A percentile compares a stretch with the other conserved stretches of the same genome.
Evolutionary conservation across 352 stramenopile genomes (phyloP).

Genomic region (Vaucheria bursata): DNA sequence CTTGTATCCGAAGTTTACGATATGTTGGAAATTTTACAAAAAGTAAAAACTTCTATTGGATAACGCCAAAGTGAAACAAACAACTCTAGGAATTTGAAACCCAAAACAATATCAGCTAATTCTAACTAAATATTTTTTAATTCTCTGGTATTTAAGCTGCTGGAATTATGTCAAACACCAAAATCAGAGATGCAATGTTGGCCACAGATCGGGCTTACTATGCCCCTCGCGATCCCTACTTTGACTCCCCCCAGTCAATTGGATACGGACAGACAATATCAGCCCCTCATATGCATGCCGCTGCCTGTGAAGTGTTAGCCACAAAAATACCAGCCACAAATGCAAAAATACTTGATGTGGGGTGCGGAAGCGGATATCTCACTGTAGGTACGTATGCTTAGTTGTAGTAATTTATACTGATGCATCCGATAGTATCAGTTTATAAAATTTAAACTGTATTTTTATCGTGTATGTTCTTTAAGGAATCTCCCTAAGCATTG

Average conservation of each 20-base stretch:
- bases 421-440: background rate
- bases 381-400: constrained; percentile 50
- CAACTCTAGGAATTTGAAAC: no score
- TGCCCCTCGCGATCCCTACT: constrained; percentile 58
- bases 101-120: no score
- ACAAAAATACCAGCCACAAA: constrained; percentile 52
- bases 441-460: background rate
- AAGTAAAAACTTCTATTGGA: no score
- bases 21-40: no score
- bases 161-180: constrained; percentile 4
- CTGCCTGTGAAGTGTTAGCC: constrained; percentile 64
- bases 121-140: no score
- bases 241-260: constrained; percentile 62
- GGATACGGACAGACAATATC: constrained; percentile 77
- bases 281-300: constrained; percentile 77
- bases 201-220: constrained; percentile 71
- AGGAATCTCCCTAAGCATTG: background rate
- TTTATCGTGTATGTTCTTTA: background rate
- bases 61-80: no score
- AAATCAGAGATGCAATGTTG: constrained; percentile 57
- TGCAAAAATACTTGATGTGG: constrained; percentile 79
- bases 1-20: no score
- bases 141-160: background rate
- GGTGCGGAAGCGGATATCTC: constrained; percentile 85
- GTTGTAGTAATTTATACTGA: background rate